Conservation (phyloP, 108 stramenopile species). For the Nitzschia sp. region DNA sequence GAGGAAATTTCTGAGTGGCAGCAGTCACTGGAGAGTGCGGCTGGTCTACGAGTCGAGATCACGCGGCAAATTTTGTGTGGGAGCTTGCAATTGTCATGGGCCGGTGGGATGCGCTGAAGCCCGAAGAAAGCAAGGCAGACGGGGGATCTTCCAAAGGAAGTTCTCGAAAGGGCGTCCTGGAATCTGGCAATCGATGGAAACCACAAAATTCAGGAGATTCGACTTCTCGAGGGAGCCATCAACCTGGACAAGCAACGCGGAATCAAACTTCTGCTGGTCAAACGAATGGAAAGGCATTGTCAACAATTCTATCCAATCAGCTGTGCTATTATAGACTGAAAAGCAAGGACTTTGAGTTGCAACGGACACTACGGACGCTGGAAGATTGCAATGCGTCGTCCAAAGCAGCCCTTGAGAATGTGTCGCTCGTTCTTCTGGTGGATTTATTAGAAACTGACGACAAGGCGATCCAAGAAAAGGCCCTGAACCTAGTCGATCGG, state of each 20-base stretch:
- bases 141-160: not conserved
- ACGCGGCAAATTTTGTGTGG: too few relatives aligned
- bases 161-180: not conserved
- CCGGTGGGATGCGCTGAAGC: constrained; percentile 33
- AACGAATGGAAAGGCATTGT: not conserved
- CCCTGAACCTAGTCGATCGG: not conserved
- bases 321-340: not conserved
- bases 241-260: not conserved
- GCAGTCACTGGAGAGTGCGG: too few relatives aligned
- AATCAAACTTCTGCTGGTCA: not conserved
- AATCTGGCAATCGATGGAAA: not conserved
- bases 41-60: too few relatives aligned
- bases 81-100: too few relatives aligned
- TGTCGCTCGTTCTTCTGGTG: not conserved
- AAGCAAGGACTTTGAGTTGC: not conserved
- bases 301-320: not conserved
- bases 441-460: not conserved
- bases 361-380: not conserved
- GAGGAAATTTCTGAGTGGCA: too few relatives aligned
- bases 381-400: not conserved
- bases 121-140: not conserved
- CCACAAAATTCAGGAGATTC: not conserved
- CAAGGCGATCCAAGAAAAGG: not conserved
- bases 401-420: not conserved
- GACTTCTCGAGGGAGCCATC: not conserved